Evolutionary conservation across 345 rosid genomes (phyloP).

Genomic region (Gossypium turneri): DNA sequence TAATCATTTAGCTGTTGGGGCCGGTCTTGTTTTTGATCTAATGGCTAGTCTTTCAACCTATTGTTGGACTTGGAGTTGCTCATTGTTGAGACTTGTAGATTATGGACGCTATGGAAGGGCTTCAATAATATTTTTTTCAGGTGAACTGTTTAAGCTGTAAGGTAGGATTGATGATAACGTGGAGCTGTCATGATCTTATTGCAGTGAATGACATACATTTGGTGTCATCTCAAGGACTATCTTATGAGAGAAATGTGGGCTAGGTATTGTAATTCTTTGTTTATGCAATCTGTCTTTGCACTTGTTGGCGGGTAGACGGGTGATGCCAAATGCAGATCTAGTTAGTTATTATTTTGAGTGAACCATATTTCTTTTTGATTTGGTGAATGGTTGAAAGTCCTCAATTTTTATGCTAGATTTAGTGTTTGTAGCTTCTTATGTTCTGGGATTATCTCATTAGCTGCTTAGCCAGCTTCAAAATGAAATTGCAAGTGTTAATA

Average conservation of each 20-base stretch:
- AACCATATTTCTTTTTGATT: not conserved
- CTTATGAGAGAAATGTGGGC: not conserved
- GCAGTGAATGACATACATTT: not conserved
- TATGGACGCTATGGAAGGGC: not conserved
- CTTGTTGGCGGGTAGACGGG: not conserved
- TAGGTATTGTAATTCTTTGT: not conserved
- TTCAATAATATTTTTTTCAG: not conserved
- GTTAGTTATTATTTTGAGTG: not conserved
- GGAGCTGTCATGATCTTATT: not conserved
- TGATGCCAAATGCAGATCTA: conserved; percentile 1
- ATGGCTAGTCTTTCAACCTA: conserved; percentile 7
- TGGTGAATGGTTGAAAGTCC: not conserved
- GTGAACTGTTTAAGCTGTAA: conserved; percentile 4
- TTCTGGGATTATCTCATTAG: not conserved
- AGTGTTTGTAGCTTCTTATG: not conserved
- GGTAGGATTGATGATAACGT: not conserved
- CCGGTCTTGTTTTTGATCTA: conserved; percentile 2
- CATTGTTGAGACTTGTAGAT: conserved; percentile 2
- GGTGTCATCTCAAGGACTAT: not conserved
- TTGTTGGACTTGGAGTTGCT: not conserved
- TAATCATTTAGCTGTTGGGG: conserved; percentile 19
- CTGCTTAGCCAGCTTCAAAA: not conserved
- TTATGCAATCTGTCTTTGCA: conserved; percentile 1
- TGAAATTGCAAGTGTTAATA: not conserved
- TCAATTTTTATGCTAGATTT: not conserved